Conservation (phyloP, 2,329 filamentous ascomycete species). For the Tolypocladium amazonense region DNA sequence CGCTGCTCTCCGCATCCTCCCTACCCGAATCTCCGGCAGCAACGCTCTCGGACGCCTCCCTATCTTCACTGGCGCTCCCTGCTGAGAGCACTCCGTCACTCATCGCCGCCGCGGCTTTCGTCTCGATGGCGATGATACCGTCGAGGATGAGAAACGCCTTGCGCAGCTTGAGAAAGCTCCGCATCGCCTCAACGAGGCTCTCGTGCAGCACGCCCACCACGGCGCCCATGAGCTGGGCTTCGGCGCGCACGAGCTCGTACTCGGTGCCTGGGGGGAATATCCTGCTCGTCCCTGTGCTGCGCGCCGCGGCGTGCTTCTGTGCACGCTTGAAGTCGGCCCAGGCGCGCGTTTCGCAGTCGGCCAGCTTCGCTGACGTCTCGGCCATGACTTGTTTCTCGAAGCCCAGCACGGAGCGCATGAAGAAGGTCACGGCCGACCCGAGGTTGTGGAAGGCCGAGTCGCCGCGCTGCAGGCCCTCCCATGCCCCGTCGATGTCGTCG, state of each 20-base stretch:
- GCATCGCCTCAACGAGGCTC: slow-evolving; percentile 81
- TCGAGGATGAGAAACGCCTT: slow-evolving; percentile 82
- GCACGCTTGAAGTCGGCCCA: slow-evolving; percentile 68
- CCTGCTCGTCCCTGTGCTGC: slow-evolving; percentile 17
- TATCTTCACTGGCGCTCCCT: slow-evolving; percentile 9
- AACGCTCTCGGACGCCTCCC: slow-evolving; percentile 8
- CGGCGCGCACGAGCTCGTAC: slow-evolving; percentile 72
- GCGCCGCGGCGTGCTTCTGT: slow-evolving; percentile 44
- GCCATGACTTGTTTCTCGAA: slow-evolving; percentile 90
- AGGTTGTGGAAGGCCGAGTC: slow-evolving; percentile 83
- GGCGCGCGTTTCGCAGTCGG: slow-evolving; percentile 65
- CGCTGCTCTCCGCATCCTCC: slow-evolving; percentile 6
- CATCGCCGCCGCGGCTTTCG: slow-evolving; percentile 31
- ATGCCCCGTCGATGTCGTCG: slow-evolving; percentile 80
- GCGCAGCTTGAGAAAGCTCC: slow-evolving; percentile 83
- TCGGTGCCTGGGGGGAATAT: slow-evolving; percentile 79
- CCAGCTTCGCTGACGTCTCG: slow-evolving; percentile 63
- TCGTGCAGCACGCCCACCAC: slow-evolving; percentile 86
- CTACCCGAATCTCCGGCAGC: slow-evolving; percentile 9
- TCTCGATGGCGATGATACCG: slow-evolving; percentile 65
- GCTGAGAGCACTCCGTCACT: slow-evolving; percentile 11
- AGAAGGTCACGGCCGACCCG: slow-evolving; percentile 69
- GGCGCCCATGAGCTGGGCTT: slow-evolving; percentile 81
- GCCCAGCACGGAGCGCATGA: slow-evolving; percentile 76
- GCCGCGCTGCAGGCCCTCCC: slow-evolving; percentile 58